Evolutionary conservation across 2,329 filamentous ascomycete genomes (phyloP).

Genomic region (Alternaria tenuissima): DNA sequence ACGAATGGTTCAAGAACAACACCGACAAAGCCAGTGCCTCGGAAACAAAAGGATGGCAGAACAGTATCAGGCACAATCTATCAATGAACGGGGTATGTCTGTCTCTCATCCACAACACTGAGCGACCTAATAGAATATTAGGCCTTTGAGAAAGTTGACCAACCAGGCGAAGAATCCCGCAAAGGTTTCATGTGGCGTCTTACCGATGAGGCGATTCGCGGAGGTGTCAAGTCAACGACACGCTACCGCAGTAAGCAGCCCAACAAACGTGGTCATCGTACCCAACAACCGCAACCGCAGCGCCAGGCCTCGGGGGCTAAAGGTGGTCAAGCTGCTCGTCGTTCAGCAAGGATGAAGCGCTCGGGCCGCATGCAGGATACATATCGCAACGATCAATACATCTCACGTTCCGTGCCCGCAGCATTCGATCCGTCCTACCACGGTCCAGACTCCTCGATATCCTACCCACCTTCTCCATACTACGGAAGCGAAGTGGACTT

Average conservation of each 20-base stretch:
- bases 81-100: constrained; percentile 88
- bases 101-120: not conserved
- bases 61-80: constrained; percentile 93
- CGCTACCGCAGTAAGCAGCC: constrained; percentile 58
- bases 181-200: constrained; percentile 82
- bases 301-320: constrained; percentile 57
- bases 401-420: constrained; percentile 24
- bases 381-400: constrained; percentile 32
- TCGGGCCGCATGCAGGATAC: constrained; percentile 29
- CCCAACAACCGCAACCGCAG: constrained; percentile 44
- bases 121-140: constrained; percentile 37
- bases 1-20: constrained; percentile 85
- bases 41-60: constrained; percentile 78
- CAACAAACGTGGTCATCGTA: constrained; percentile 52
- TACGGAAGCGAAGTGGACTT: constrained; percentile 34
- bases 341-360: constrained; percentile 34
- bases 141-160: constrained; percentile 65
- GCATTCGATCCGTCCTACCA: constrained; percentile 22
- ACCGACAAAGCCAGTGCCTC: constrained; percentile 75
- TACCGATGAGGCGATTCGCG: constrained; percentile 70
- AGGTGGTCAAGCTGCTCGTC: constrained; percentile 55
- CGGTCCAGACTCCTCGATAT: constrained; percentile 10
- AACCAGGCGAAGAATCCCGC: constrained; percentile 62
- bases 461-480: constrained; percentile 29
- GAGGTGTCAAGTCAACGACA: constrained; percentile 87